Conservation (phyloP, 129 eudicot genomes). For the Dittrichia graveolens region DNA sequence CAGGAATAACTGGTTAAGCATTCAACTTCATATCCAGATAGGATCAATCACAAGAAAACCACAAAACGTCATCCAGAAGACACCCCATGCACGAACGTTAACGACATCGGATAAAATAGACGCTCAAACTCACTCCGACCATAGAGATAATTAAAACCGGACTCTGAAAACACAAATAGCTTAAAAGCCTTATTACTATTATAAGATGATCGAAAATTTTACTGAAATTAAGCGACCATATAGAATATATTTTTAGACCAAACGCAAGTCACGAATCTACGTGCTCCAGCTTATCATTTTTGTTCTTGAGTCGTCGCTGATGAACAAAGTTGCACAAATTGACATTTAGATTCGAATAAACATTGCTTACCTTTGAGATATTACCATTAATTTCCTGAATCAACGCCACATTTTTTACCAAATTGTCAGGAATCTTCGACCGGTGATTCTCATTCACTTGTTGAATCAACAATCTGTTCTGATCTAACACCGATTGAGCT, state of each 20-base stretch:
- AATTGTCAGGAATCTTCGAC: constrained; percentile 61
- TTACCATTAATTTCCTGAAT: constrained; percentile 64
- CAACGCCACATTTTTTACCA: constrained; percentile 64
- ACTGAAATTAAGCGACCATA: constrained; percentile 26
- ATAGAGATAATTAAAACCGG: background rate
- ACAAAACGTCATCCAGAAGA: background rate
- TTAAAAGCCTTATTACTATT: constrained; percentile 21
- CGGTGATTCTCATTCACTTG: constrained; percentile 77
- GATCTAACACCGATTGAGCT: constrained; percentile 58
- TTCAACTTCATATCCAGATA: constrained; percentile 15
- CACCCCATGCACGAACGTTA: too few relatives aligned
- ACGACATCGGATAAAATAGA: background rate
- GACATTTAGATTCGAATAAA: constrained; percentile 57
- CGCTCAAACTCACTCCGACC: background rate
- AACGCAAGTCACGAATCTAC: constrained; percentile 32
- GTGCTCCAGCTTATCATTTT: constrained; percentile 29
- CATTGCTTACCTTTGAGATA: constrained; percentile 50
- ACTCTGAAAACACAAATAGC: constrained; percentile 12
- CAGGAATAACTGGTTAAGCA: constrained; percentile 9
- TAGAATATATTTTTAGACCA: constrained; percentile 8
- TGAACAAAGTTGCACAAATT: constrained; percentile 45
- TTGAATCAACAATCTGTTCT: constrained; percentile 60
- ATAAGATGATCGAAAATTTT: constrained; percentile 12
- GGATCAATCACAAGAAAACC: constrained; percentile 3
- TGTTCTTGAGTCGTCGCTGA: constrained; percentile 35